Base-by-base conservation (phyloP, 257 asterid genomes). In the Lavandula angustifolia region DNA sequence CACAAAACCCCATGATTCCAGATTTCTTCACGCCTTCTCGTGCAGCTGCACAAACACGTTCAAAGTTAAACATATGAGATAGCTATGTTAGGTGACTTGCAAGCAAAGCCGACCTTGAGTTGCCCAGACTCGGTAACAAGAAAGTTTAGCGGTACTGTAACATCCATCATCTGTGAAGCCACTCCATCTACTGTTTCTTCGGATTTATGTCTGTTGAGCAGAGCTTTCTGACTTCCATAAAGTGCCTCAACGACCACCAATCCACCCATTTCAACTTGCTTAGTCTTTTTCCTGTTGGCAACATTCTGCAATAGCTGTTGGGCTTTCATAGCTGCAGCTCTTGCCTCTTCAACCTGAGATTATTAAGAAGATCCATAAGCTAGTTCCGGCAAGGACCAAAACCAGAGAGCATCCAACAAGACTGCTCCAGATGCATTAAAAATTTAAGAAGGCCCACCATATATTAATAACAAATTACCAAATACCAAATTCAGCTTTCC, bases 1-100 rank as follows among this genome's bases (percentile, higher is more conserved):
- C 98, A 11, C 98, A 94, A 69, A 86, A 94, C n/a, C 99, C 99
- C 98, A 94, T 94, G 54, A 94, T 91, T 66, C 99, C 98, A 0
- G 95, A 90, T 73, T 90, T 91, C 78, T 88, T 91, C 50, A 91
- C 92, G 40, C 98, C 96, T 48, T 79, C 89, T 79, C 89, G 17
- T 94, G 96, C 27, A 94, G 88, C 99, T 94, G 87, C 79, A 79
- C 35, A 70, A 42, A 68, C 54, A 54, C 14, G 49, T 42, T 46
- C 8, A 31, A 52, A 47, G 37, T 1, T 31, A 13, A 14, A 11
- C 52, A 3, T 3, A 1, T 6, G 41, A 60, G 53, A 42, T 29
- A 2, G 3, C 9, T 41, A 27, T 60, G 2, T 6, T 10, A 18
- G 41, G 17, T 9, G 58, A 18, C 48, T 34, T 46, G 9, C 64